Evolutionary conservation across 2,329 filamentous ascomycete genomes (phyloP).

Genomic region (Botryotinia calthae): DNA sequence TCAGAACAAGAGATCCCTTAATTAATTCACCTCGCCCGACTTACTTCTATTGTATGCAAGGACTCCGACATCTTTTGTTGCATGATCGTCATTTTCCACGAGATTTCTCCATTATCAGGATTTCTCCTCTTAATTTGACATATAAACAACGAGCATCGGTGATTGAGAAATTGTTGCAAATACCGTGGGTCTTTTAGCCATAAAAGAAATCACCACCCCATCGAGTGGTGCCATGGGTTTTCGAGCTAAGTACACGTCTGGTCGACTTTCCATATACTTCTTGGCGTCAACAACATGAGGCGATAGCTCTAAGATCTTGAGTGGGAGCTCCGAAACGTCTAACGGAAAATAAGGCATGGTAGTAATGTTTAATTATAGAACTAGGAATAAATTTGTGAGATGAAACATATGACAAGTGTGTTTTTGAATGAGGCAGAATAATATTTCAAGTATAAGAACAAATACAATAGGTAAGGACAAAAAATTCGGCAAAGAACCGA

Average conservation of each 20-base stretch:
- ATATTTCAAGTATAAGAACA: background rate
- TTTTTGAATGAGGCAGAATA: background rate
- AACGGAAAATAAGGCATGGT: constrained; percentile 8
- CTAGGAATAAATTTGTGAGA: background rate
- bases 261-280: background rate
- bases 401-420: background rate
- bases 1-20: too few relatives aligned
- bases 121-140: background rate
- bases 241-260: background rate
- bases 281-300: constrained; percentile 4
- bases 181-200: background rate
- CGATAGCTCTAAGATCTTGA: background rate
- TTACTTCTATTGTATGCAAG: background rate
- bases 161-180: constrained; percentile 15
- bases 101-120: accelerated
- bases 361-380: background rate
- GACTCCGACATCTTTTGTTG: constrained; percentile 2
- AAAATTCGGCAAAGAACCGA: background rate
- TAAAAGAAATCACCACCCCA: constrained; percentile 2
- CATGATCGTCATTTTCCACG: background rate
- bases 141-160: background rate
- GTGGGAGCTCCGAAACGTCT: background rate
- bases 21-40: too few relatives aligned
- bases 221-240: constrained; percentile 2
- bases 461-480: background rate